Percentiles rank a stretch among this genome's conserved stretches.
These are phyloP conservation scores for Geum urbanum DNA, from an alignment of 306 rosid genomes.

Conservation along the genomic window DNA sequence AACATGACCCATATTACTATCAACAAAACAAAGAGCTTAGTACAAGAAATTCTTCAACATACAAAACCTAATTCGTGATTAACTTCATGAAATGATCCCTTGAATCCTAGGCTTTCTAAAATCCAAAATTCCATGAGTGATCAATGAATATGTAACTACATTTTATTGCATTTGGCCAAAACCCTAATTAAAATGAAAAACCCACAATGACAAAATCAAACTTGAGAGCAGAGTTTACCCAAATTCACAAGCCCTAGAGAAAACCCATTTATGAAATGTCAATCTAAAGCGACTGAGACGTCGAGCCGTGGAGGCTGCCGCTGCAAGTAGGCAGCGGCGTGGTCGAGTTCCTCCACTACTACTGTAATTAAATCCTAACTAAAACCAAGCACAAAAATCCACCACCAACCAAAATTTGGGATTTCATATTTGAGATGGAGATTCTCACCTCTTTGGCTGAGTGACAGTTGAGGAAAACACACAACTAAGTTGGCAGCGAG, in stretches of 20 bases:
- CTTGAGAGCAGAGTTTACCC: slow-evolving; percentile 3
- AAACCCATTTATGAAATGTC: not conserved
- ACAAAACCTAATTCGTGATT: not conserved
- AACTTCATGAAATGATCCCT: not conserved
- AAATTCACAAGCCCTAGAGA: not conserved
- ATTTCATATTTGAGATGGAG: no score
- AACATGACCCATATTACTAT: not conserved
- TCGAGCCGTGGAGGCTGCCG: not conserved
- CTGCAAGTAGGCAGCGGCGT: no score
- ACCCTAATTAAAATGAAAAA: not conserved
- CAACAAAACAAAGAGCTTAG: not conserved
- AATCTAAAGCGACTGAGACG: not conserved
- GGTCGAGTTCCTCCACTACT: no score
- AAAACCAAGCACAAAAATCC: no score
- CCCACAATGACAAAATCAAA: slow-evolving; percentile 14
- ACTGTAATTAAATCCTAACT: no score
- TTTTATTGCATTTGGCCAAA: slow-evolving; percentile 4
- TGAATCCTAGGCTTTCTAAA: slow-evolving; percentile 12
- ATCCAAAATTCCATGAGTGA: not conserved
- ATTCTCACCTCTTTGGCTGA: no score
- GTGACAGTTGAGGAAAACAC: no score
- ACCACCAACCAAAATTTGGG: no score
- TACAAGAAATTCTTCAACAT: not conserved
- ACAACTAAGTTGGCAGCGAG: no score
- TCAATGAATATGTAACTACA: not conserved